Evolutionary conservation across 2,329 filamentous ascomycete genomes (phyloP).

Genomic region (Botrytis byssoidea): DNA sequence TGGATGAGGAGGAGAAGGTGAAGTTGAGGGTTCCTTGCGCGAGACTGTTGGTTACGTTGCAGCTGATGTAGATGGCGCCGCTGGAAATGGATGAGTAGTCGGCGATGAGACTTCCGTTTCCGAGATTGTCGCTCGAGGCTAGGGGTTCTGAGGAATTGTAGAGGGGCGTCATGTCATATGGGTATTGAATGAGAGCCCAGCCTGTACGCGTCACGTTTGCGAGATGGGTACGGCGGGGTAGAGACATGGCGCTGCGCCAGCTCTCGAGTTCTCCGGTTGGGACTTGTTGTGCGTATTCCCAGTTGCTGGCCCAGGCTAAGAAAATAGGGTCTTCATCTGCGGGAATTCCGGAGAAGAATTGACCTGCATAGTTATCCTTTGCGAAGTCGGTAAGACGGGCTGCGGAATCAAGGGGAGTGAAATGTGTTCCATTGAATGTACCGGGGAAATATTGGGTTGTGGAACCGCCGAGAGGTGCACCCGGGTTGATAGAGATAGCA

Average conservation of each 20-base stretch:
- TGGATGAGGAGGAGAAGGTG: conserved; percentile 50
- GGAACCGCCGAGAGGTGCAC: conserved; percentile 55
- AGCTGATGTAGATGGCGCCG: conserved; percentile 54
- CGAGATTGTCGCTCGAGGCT: conserved; percentile 45
- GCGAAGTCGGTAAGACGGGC: conserved; percentile 47
- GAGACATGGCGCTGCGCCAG: conserved; percentile 52
- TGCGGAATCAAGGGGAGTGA: conserved; percentile 46
- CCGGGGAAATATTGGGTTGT: conserved; percentile 57
- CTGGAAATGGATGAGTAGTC: conserved; percentile 52
- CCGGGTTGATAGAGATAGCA: conserved; percentile 55
- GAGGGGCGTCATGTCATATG: conserved; percentile 50
- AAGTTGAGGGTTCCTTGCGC: conserved; percentile 47
- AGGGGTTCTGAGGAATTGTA: conserved; percentile 45
- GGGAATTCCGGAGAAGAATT: conserved; percentile 52
- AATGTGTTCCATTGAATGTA: conserved; percentile 64
- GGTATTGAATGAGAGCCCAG: conserved; percentile 50
- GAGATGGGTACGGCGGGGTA: conserved; percentile 54
- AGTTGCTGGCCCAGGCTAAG: conserved; percentile 59
- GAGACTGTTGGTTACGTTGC: conserved; percentile 47
- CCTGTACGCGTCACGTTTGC: conserved; percentile 51
- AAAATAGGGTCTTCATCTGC: conserved; percentile 37
- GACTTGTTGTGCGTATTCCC: conserved; percentile 55
- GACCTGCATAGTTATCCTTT: conserved; percentile 56
- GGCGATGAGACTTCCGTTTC: conserved; percentile 49
- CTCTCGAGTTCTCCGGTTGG: conserved; percentile 53